Base-by-base conservation (phyloP, 495 filamentous ascomycete species). In the Ascobolus immersus region DNA sequence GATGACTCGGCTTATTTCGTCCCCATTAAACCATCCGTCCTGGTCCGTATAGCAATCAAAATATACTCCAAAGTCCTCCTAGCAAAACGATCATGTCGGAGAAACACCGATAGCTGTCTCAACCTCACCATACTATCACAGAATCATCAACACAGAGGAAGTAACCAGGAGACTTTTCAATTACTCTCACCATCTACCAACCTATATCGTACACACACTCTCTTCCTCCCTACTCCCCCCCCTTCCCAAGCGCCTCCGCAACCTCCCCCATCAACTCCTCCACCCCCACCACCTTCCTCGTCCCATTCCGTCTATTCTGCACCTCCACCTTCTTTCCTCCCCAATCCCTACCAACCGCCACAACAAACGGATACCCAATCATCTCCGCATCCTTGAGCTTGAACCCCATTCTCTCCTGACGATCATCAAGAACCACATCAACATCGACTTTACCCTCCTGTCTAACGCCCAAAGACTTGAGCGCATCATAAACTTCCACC, bases 331-430 rank as follows among this genome's bases (percentile, higher is more conserved):
- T 55, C 31, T 57, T 56, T 9, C 15, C 15, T 4, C 65, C 57
- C 81, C 82, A 92, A 12, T 55, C 59, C 39, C 65, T 71, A 3
- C 84, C 84, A 22, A 91, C 55, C 11, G 89, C 56, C 1, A 89
- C 54, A 15, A 89, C 61, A 10, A 94, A 53, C 0, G 84, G 84
- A 50, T 81, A 90, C 9, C 84, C 84, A 38, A 91, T 65, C 33
- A 86, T 44, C 48, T 92, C 81, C 2, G 84, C 84, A 53, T 94
- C 84, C 2, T 60, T 67, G 35, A 94, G 54, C 47, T 84, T 91
- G 77, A 77, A 92, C 11, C 69, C 67, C 29, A 84, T 52, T 5
- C 63, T 53, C 42, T 62, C 65, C 21, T 60, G 44, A 11, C 84
- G 65, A 47, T 93, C 84, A 51, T 94, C 84, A 1, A 89, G 48